Base-by-base conservation (phyloP, 2,329 filamentous ascomycete genomes). In the Alternaria sp. region DNA sequence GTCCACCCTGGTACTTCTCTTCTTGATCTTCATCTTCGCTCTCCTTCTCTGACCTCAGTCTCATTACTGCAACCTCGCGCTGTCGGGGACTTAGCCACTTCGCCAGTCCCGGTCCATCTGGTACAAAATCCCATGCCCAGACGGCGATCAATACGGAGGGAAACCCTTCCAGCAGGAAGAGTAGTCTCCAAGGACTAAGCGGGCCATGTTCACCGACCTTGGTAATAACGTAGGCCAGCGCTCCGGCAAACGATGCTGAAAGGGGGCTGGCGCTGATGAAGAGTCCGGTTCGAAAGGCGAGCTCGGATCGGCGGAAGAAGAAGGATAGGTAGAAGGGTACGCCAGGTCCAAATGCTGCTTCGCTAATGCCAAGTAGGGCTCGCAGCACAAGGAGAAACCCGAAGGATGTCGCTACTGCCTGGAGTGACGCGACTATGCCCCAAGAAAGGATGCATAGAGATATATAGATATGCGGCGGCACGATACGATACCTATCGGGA, bases 161-260 rank as follows among this genome's bases (percentile, higher is more conserved):
- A 64, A 96, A 95, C 1, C 93, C 93, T 78, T 97, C 93, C 12
- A 95, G 71, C 8, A 97, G 85, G 74, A 97, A 96, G 26, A 97
- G 84, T 2, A 94, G 85, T n/a, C 93, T 87, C 93, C 93, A 97
- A 5, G 91, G 88, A 0, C 92, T 91, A 54, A 97, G 89, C 15
- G 91, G 91, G 1, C 87, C 83, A 64, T 84, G 74, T 51, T 87
- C 81, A 54, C 88, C 92, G 13, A 93, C 72, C 71, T 88, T 89
- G 54, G 93, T 86, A 65, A 97, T 95, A 21, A 89, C 74, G 89
- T 91, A 93, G 8, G 93, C 93, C 5, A 97, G 83, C 9, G 87
- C 90, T 43, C 92, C 92, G 0, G 93, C 93, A 68, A 96, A 90
- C 3, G 85, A 87, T 9, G 86, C 86, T 32, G 87, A 87, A 32